phyloP scores from a whole-genome alignment of 2,329 filamentous ascomycete genomes.

The Blastomyces percursus region DNA sequence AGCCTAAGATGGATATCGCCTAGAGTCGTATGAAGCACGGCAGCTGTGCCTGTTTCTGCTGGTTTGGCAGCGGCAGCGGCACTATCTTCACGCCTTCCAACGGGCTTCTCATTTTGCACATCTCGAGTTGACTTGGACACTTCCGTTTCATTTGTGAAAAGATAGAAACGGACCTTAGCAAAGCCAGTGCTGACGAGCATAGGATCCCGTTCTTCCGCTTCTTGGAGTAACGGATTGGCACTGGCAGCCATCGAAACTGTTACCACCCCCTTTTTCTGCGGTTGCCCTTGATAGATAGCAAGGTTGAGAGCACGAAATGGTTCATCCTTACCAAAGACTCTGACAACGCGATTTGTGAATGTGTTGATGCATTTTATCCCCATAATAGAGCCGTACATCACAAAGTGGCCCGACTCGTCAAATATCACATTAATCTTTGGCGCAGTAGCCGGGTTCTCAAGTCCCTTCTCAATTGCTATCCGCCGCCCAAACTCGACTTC shows the following conservation, averaged over 20 bases:
- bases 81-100: slow-evolving; percentile 45
- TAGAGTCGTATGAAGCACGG: slow-evolving; percentile 80
- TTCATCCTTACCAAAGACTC: slow-evolving; percentile 83
- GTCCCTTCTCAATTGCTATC: slow-evolving; percentile 72
- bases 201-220: slow-evolving; percentile 82
- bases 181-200: slow-evolving; percentile 76
- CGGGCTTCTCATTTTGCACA: slow-evolving; percentile 88
- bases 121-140: slow-evolving; percentile 76
- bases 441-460: slow-evolving; percentile 58
- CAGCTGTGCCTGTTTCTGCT: slow-evolving; percentile 63
- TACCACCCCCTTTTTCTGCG: slow-evolving; percentile 83
- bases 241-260: slow-evolving; percentile 97
- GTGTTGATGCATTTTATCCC: slow-evolving; percentile 95
- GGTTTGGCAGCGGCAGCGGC: slow-evolving; percentile 46
- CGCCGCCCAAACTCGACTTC: slow-evolving; percentile 85
- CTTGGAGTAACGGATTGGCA: slow-evolving; percentile 80
- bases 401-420: slow-evolving; percentile 91
- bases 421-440: slow-evolving; percentile 79
- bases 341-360: slow-evolving; percentile 82
- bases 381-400: slow-evolving; percentile 83
- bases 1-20: slow-evolving; percentile 90
- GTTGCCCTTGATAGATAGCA: slow-evolving; percentile 84
- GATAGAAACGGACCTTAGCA: slow-evolving; percentile 87
- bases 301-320: slow-evolving; percentile 73
- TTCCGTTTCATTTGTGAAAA: slow-evolving; percentile 87